Evolutionary conservation across 495 filamentous ascomycete species (phyloP).

Genomic region (Podospora anserina): DNA sequence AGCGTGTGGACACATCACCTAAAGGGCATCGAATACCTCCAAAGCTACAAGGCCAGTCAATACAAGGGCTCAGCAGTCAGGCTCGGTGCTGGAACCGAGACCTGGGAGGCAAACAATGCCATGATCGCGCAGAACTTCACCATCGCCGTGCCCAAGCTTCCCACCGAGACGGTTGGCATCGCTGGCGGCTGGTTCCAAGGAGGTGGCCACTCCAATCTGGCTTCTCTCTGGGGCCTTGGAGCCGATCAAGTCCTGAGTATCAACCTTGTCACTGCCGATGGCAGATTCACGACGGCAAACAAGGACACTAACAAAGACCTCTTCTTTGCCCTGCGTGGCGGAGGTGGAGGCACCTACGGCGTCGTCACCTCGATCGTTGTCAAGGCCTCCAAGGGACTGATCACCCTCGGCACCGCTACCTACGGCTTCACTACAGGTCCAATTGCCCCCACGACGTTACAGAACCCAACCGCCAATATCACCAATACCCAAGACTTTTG

Average conservation of each 20-base stretch:
- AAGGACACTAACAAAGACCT: conserved; percentile 45
- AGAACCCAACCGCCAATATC: background rate
- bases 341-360: conserved; percentile 41
- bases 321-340: conserved; percentile 55
- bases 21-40: conserved; percentile 43
- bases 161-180: conserved; percentile 32
- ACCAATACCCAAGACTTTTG: conserved; percentile 14
- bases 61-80: conserved; percentile 43
- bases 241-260: conserved; percentile 48
- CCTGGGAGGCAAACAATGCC: conserved; percentile 37
- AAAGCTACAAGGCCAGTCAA: conserved; percentile 35
- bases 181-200: conserved; percentile 47
- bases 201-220: conserved; percentile 46
- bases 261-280: conserved; percentile 48
- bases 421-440: background rate
- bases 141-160: conserved; percentile 35
- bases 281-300: conserved; percentile 42
- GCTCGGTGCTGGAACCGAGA: conserved; percentile 45
- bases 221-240: conserved; percentile 45
- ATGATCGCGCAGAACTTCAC: conserved; percentile 35
- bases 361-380: background rate
- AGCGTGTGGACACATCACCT: conserved; percentile 59
- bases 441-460: background rate
- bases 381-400: background rate
- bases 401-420: background rate